Evolutionary conservation across 768 basidiomycete genomes (phyloP), one percentile per base, ranked within the genome.

Genomic region (Leucocoprinus birnbaumii): DNA sequence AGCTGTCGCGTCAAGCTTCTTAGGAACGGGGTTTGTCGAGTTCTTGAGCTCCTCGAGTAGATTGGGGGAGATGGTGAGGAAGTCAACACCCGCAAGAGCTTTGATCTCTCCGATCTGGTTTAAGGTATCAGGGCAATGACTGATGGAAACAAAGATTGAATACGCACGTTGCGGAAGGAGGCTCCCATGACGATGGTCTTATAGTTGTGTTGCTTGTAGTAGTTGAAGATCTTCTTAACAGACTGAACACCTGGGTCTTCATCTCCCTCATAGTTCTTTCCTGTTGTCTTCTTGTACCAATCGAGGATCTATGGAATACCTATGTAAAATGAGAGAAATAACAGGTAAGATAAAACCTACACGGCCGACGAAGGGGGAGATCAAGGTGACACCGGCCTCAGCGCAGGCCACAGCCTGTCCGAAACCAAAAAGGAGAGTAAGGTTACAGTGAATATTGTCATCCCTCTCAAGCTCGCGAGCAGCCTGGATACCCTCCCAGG

Each of bases 111-210:
- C 91, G 54, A 73, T 71, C 92, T 94, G 47, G 8, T 60, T 31
- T 41, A 41, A 58, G 26, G 25, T 35, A 43, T 48, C 11, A 51
- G 47, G 48, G 48, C 16, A 14, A 25, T 52, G 27, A 27, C 48
- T 31, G 25, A 42, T 57, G 14, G 6, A n/a, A 31, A 3, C 10
- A 35, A 49, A 13, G 11, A 11, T 25, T 41, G 21, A 34, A 16
- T 2, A 76, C 89, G 55, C 63, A 94, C 87, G 80, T 98, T 98
- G 69, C 97, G 91, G 94, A 99, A 98, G 27, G 94, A 96, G 57
- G 97, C 97, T 68, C 96, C 97, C 97, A 98, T 98, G 71, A 98
- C 96, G 73, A 99, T 98, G 63, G 97, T 99, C 66, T 94, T 92
- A 84, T 99, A 98, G 57, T 83, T 82, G 75, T 98, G 84, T 70